Base-by-base conservation (phyloP, 768 basidiomycete genomes). In the Daedaleopsis sinensis region DNA sequence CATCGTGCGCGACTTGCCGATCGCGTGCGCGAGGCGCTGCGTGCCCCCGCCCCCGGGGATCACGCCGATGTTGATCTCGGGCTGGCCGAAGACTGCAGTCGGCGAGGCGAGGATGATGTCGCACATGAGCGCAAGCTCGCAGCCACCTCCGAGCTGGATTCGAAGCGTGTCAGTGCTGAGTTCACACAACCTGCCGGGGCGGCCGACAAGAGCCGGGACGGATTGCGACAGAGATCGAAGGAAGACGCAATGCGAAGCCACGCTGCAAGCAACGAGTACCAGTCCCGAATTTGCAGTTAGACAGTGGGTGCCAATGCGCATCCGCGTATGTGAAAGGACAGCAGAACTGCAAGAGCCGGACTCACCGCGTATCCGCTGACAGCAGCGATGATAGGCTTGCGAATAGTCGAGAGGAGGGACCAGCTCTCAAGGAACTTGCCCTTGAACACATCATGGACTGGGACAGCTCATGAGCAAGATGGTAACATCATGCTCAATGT, bases 1-100 rank as follows among this genome's bases (percentile, higher is more conserved):
- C 96, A 98, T 98, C 16, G 95, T 84, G 64, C 92, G 86, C 10
- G 93, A 93, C 76, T 97, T 98, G 47, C 96, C 96, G 65, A 98
- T 84, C 11, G 89, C 82, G 63, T 81, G 86, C 15, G 91, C 85
- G 56, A 98, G 86, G 46, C 96, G 90, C 71, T 98, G 55, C 1
- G 94, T 93, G 5, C 96, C 96, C 35, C 96, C 96, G 10, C 90
- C 94, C 3, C 96, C 96, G 16, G 96, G 95, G 71, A 98, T 97
- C 62, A 93, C 88, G 55, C 95, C 96, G 35, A 98, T 82, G 71
- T 92, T 95, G 74, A 99, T 94, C 73, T 98, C 96, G 18, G 96
- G 96, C 72, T 97, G 96, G 18, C 94, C 94, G 67, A 99, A 97
- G 67, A 87, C 87, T 18, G 96, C 96, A 11, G 84, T 93, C 2